Evolutionary conservation across 2,329 filamentous ascomycete genomes (phyloP).

Genomic region (Colletotrichum tanaceti): DNA sequence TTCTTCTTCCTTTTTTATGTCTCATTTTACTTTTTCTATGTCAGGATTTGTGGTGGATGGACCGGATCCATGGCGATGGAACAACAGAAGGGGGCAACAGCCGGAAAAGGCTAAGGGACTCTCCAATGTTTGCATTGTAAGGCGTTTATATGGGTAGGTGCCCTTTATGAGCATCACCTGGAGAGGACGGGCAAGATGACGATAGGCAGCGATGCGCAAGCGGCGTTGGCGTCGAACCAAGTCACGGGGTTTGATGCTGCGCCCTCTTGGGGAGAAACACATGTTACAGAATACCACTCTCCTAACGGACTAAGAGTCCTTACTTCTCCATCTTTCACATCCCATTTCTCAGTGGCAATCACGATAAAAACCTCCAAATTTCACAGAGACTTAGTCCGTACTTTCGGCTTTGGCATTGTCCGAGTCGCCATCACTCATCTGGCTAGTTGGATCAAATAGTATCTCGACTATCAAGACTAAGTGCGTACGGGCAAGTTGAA

Average conservation of each 20-base stretch:
- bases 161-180: background rate
- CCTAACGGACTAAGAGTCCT: background rate
- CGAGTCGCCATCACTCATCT: background rate
- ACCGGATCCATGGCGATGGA: background rate
- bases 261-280: background rate
- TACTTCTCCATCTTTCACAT: background rate
- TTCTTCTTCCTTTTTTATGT: background rate
- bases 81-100: background rate
- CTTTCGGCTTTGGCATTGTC: background rate
- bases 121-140: constrained; percentile 25
- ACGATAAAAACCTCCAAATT: background rate
- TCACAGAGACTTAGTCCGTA: no score
- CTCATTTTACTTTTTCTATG: background rate
- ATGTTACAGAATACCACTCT: constrained; percentile 16
- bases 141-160: constrained; percentile 18
- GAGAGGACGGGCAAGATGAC: background rate
- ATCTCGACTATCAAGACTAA: background rate
- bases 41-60: background rate
- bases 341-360: background rate
- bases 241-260: background rate
- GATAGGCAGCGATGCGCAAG: constrained; percentile 2
- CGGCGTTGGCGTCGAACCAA: constrained; percentile 14
- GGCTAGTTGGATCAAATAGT: no score
- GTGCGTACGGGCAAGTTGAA: background rate
- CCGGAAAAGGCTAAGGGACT: background rate